Conservation (phyloP, 805 yeast genomes). For the Candida quercuum region DNA sequence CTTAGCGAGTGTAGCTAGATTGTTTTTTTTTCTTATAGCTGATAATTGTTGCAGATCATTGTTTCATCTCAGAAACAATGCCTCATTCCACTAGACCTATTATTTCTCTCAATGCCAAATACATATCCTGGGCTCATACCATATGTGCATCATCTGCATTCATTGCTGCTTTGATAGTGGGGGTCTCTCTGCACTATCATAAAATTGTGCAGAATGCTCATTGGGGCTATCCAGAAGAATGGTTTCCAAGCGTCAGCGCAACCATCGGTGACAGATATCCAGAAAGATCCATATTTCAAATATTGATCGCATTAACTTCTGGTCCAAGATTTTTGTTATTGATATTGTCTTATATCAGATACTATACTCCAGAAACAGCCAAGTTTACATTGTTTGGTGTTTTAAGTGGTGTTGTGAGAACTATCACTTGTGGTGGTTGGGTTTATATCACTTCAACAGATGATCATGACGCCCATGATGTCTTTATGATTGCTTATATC, state of each 20-base stretch:
- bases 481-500: slow-evolving; percentile 90
- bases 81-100: slow-evolving; percentile 10
- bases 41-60: no score
- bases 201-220: slow-evolving; percentile 85
- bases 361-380: slow-evolving; percentile 28
- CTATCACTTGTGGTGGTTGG: slow-evolving; percentile 98
- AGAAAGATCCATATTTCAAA: slow-evolving; percentile 87
- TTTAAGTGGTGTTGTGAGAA: slow-evolving; percentile 75
- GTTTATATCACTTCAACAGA: slow-evolving; percentile 95
- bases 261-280: slow-evolving; percentile 97
- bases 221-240: slow-evolving; percentile 92
- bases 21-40: no score
- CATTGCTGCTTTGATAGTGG: slow-evolving; percentile 66
- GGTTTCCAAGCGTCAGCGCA: slow-evolving; percentile 98
- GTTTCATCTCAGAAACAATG: neutral
- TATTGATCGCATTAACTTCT: slow-evolving; percentile 85
- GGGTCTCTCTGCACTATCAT: slow-evolving; percentile 71
- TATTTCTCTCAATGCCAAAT: slow-evolving; percentile 52
- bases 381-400: slow-evolving; percentile 37
- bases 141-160: slow-evolving; percentile 71
- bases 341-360: slow-evolving; percentile 45
- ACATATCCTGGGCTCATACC: slow-evolving; percentile 69
- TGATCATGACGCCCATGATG: slow-evolving; percentile 93
- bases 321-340: slow-evolving; percentile 82
- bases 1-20: no score